Evolutionary conservation across 2,329 filamentous ascomycete genomes (phyloP).

Genomic region (Diaporthe longicolla): DNA sequence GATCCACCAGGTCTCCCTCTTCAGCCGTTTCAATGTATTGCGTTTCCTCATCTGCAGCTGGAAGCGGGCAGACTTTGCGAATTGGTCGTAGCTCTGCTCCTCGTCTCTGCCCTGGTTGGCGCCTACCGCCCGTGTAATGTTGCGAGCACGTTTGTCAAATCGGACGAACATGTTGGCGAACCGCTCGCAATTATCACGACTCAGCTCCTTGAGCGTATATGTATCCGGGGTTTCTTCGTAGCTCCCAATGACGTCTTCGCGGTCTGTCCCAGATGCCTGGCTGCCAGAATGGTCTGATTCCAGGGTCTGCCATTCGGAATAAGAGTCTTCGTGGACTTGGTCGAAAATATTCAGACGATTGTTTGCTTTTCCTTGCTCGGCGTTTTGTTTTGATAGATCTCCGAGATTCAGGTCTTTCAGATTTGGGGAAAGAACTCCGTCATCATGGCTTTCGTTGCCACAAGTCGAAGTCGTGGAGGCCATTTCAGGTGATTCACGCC

Average conservation of each 20-base stretch:
- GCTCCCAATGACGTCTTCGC: neutral
- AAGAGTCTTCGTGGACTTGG: neutral
- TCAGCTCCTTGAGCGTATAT: neutral
- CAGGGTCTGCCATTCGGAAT: neutral
- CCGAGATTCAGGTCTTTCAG: neutral
- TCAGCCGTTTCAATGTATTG: neutral
- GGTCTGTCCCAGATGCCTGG: neutral
- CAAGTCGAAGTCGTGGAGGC: neutral
- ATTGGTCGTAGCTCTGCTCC: conserved; percentile 5
- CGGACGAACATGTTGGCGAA: neutral
- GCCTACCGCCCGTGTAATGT: neutral
- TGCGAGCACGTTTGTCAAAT: neutral
- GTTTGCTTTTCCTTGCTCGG: too few relatives aligned
- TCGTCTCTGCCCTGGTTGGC: neutral
- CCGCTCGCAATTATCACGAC: neutral
- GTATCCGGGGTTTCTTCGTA: neutral
- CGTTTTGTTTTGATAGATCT: neutral
- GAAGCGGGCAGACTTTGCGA: neutral
- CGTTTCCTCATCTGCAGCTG: conserved; percentile 6
- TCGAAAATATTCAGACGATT: neutral
- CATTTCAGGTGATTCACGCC: neutral
- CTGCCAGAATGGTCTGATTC: neutral
- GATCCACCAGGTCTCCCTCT: conserved; percentile 17
- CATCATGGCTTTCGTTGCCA: neutral
- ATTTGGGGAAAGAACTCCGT: neutral